phyloP scores from a whole-genome alignment of 2,329 filamentous ascomycete genomes.

The Botryotinia narcissicola region DNA sequence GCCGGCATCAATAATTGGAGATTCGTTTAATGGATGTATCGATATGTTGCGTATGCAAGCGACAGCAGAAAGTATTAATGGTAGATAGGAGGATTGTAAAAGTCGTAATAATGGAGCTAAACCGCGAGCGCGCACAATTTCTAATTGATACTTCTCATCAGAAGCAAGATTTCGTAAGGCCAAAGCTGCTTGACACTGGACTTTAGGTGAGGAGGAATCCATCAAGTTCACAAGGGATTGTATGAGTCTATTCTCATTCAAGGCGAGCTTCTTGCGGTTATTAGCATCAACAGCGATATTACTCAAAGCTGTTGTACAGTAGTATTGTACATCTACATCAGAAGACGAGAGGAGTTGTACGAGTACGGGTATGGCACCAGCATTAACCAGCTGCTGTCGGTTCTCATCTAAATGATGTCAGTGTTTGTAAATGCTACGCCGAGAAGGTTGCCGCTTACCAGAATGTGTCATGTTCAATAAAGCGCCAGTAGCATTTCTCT shows the following conservation, averaged over 20 bases:
- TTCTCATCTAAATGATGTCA: slow-evolving; percentile 72
- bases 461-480: slow-evolving; percentile 99
- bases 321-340: slow-evolving; percentile 98
- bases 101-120: slow-evolving; percentile 82
- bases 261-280: slow-evolving; percentile 86
- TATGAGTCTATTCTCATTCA: slow-evolving; percentile 86
- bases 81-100: slow-evolving; percentile 91
- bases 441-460: slow-evolving; percentile 53
- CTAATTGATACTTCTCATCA: slow-evolving; percentile 97
- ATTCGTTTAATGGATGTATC: slow-evolving; percentile 96
- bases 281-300: slow-evolving; percentile 95
- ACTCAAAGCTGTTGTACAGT: slow-evolving; percentile 96
- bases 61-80: slow-evolving; percentile 92
- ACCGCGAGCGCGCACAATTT: slow-evolving; percentile 88
- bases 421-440: background rate
- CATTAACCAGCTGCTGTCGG: slow-evolving; percentile 93
- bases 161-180: slow-evolving; percentile 93
- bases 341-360: slow-evolving; percentile 90
- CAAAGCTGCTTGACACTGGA: slow-evolving; percentile 94
- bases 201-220: slow-evolving; percentile 95
- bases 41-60: slow-evolving; percentile 99
- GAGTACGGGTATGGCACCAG: slow-evolving; percentile 94
- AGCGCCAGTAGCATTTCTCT: slow-evolving; percentile 94
- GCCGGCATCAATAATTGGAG: slow-evolving; percentile 95
- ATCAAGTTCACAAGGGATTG: slow-evolving; percentile 93